Base-by-base conservation (phyloP, 345 rosid species). In the Isatis tinctoria region DNA sequence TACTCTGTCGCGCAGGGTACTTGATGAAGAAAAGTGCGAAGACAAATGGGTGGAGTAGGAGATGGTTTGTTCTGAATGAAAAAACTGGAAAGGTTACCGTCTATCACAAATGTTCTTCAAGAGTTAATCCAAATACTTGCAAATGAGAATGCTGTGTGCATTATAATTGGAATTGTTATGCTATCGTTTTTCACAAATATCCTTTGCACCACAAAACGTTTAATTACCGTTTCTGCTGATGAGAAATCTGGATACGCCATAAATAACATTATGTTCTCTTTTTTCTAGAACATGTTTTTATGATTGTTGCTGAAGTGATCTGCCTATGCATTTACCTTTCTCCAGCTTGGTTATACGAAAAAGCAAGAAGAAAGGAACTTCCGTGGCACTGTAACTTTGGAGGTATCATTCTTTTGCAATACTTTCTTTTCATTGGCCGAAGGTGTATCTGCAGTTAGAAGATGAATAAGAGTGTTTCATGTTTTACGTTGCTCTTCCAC, bases 21-120 rank as follows among this genome's bases (percentile, higher is more conserved):
- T 80, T 96, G 57, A 74, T 89, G 85, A 96, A 92, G 85, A 96
- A 89, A 82, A 96, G 99, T 83, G 96, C 79, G 61, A 96, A 92
- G 84, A 83, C 91, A 61, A 89, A 84, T 76, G 97, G 91, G 26
- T 96, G 99, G 99, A 87, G 94, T 71, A 81, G 82, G 80, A 83
- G 94, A 54, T 96, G 98, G 98, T 96, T 96, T 86, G 99, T 96
- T 49, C 80, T 96, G 79, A 96, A 90, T 84, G 97, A 90, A 77
- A 96, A 90, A 83, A 92, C 81, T 74, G 98, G 99, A 83, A 96
- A 96, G 97, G 99, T 89, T 67, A 78, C 87, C 62, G 28, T 64
- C 36, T 49, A 16, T 65, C 32, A 51, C n/a, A 51, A 51, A 47
- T 48, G 30, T 77, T 12, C 62, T 57, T 65, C 27, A 8, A 16